Base-by-base conservation (phyloP, 2,329 filamentous ascomycete genomes). In the Microsporum ferrugineum region DNA sequence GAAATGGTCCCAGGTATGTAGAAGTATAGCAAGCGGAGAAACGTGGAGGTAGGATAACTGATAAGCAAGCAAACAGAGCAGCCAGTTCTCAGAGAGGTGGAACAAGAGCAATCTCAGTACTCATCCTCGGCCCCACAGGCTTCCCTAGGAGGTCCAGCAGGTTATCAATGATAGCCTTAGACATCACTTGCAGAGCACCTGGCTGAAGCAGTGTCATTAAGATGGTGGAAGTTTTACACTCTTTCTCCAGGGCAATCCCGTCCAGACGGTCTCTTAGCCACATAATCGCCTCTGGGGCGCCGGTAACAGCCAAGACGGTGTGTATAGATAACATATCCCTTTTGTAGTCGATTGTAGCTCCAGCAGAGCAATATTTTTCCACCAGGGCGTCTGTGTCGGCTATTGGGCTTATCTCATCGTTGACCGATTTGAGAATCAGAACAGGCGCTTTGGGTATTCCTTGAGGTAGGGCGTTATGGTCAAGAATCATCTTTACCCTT, bases 341-440 rank as follows among this genome's bases (percentile, higher is more conserved):
- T 56, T 77, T 70, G 60, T 79, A 81, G 1, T 71, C 67, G 4
- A 82, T 74, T 2, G 72, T 72, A 0, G 71, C 76, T 2, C 76
- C 76, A 2, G 65, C 68, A 0, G 60, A 63, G 61, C 79, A 81
- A 61, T 77, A 80, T 12, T 68, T 65, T 0, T 70, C 60, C 0
- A 80, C 72, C 23, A 80, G 64, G 0, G 63, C 69, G 60, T 82
- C 79, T 1, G 76, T 80, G 36, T 77, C 75, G 2, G 65, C 68
- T 2, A 80, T 69, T 1, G 72, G 69, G 6, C 73, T 77, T 55
- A 79, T 69, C 58, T 81, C 75, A 43, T 83, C 80, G 2, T 66
- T 63, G 23, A 76, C 72, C 0, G 79, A 76, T 62, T 82, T 82
- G 68, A 82, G 82, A 2, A 79, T 66, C 61, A 79, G 78, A 6